phyloP scores from a whole-genome alignment of 2,329 filamentous ascomycete species.

The Fusarium scirpi region DNA sequence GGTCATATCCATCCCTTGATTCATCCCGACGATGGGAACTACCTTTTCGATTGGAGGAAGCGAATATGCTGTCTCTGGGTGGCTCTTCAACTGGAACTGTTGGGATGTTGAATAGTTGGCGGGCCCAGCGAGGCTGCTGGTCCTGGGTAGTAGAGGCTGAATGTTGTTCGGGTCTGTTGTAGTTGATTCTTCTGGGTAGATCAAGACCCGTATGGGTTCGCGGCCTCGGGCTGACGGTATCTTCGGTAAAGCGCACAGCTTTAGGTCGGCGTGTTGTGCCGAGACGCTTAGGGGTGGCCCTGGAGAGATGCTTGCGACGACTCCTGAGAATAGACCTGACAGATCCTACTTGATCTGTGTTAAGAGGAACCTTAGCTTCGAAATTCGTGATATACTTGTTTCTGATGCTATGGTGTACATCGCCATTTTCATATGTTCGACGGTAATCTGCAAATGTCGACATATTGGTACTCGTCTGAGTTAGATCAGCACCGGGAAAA shows the following conservation, averaged over 20 bases:
- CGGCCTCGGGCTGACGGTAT: constrained; percentile 44
- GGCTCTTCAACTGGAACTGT: constrained; percentile 4
- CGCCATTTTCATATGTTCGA: constrained; percentile 35
- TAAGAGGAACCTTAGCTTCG: constrained; percentile 36
- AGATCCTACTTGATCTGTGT: constrained; percentile 30
- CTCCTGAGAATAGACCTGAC: constrained; percentile 49
- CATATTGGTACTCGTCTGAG: constrained; percentile 21
- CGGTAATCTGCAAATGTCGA: constrained; percentile 37
- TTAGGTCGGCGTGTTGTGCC: constrained; percentile 44
- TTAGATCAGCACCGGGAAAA: constrained; percentile 18
- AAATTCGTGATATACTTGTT: constrained; percentile 40
- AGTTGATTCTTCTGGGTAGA: constrained; percentile 33
- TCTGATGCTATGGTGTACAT: constrained; percentile 38
- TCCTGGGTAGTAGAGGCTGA: constrained; percentile 17
- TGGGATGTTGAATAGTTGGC: constrained; percentile 22
- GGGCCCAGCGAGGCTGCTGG: constrained; percentile 28
- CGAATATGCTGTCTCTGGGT: constrained; percentile 2
- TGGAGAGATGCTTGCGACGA: constrained; percentile 36
- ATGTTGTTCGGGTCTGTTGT: constrained; percentile 10
- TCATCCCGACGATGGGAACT: constrained; percentile 18
- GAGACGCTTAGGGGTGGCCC: constrained; percentile 44
- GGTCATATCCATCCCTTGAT: constrained; percentile 23
- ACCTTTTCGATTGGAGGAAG: not conserved
- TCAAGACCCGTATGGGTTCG: constrained; percentile 47
- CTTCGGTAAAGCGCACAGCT: constrained; percentile 49